Conservation (phyloP, 352 stramenopile genomes). For the Phytophthora hibernalis region DNA sequence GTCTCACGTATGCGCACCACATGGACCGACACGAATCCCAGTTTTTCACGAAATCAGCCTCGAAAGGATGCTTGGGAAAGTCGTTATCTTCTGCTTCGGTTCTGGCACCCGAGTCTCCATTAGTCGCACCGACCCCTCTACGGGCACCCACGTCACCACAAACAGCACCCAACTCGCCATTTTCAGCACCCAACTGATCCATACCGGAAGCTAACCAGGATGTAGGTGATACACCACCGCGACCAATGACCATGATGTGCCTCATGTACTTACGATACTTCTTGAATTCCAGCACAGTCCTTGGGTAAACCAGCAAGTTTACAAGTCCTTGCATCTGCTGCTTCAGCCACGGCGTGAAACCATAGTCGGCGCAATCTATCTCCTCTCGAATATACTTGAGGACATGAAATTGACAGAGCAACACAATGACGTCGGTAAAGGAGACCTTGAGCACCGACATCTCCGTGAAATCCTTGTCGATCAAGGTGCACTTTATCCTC, state of each 20-base stretch:
- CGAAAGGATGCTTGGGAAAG: constrained; percentile 22
- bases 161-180: background rate
- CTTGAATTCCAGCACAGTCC: constrained; percentile 4
- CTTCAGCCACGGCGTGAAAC: constrained; percentile 27
- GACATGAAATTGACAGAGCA: constrained; percentile 41
- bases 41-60: constrained; percentile 34
- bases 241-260: constrained; percentile 2
- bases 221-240: background rate
- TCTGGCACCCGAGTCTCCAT: background rate
- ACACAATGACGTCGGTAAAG: constrained; percentile 19
- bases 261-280: constrained; percentile 17
- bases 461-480: constrained; percentile 46
- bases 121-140: background rate
- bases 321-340: constrained; percentile 12
- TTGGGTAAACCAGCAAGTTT: constrained; percentile 26
- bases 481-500: constrained; percentile 24
- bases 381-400: constrained; percentile 29
- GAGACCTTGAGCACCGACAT: constrained; percentile 5
- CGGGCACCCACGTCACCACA: background rate
- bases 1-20: constrained; percentile 24
- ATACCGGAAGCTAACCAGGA: background rate
- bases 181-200: background rate
- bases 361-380: constrained; percentile 16
- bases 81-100: background rate
- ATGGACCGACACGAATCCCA: constrained; percentile 22